These are phyloP conservation scores for Tolypocladium sp. DNA, from an alignment of 2,329 filamentous ascomycete genomes.

Conservation along the genomic window DNA sequence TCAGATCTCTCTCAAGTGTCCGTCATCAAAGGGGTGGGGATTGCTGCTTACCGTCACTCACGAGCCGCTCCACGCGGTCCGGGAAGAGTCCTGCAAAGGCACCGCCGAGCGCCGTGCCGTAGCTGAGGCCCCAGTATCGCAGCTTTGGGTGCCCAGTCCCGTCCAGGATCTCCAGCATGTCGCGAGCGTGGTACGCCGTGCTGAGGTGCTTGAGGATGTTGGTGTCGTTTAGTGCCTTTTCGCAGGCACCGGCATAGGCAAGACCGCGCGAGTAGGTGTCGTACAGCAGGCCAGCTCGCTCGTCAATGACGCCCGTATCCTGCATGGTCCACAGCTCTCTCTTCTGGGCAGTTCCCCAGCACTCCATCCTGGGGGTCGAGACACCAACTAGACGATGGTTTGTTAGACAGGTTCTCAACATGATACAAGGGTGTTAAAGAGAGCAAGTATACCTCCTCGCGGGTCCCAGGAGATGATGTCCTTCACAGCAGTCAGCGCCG, in stretches of 20 bases:
- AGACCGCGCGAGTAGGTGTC: conserved; percentile 33
- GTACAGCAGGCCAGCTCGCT: conserved; percentile 34
- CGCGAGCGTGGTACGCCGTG: conserved; percentile 34
- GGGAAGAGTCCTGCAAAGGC: conserved; percentile 44
- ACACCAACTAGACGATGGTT: conserved; percentile 26
- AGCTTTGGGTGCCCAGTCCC: conserved; percentile 31
- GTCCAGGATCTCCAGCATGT: conserved; percentile 37
- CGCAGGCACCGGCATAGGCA: conserved; percentile 33
- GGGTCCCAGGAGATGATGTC: conserved; percentile 44
- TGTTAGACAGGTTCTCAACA: not conserved
- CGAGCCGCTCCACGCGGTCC: conserved; percentile 37
- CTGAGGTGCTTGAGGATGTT: conserved; percentile 30
- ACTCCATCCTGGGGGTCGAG: conserved; percentile 40
- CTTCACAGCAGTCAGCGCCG: conserved; percentile 6
- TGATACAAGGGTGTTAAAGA: not conserved
- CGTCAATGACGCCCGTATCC: conserved; percentile 34
- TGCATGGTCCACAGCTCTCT: conserved; percentile 32
- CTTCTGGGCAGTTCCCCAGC: conserved; percentile 35
- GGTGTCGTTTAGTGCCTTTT: conserved; percentile 23
- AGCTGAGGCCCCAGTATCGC: conserved; percentile 46
- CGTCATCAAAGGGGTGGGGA: not conserved
- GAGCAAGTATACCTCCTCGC: conserved; percentile 27
- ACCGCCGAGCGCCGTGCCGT: conserved; percentile 42
- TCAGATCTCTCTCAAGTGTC: no score
- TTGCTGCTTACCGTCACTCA: conserved; percentile 35